These are phyloP conservation scores for Coniferiporia weirii DNA, from an alignment of 1,284 basidiomycete species.

Conservation along the genomic window DNA sequence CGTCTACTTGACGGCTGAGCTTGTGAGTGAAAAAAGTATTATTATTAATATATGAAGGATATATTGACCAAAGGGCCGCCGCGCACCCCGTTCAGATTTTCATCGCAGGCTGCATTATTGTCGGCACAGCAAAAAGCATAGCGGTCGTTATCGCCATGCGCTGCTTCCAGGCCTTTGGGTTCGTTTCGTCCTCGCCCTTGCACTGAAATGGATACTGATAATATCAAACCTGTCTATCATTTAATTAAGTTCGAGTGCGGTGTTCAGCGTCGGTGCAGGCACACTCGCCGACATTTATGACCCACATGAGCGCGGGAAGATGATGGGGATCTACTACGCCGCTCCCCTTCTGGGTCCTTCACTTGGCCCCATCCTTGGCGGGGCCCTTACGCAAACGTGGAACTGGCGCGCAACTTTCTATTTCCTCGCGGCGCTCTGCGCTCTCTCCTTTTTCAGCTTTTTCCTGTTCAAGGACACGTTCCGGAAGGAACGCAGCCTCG, in stretches of 20 bases:
- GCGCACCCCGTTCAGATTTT: constrained; percentile 29
- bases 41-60: neutral
- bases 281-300: constrained; percentile 82
- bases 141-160: constrained; percentile 69
- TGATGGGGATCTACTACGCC: constrained; percentile 74
- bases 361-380: constrained; percentile 67
- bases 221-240: neutral
- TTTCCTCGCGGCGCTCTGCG: constrained; percentile 67
- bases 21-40: constrained; percentile 25
- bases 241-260: constrained; percentile 62
- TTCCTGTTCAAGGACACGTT: constrained; percentile 78
- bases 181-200: constrained; percentile 19
- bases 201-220: neutral
- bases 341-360: constrained; percentile 58
- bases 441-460: constrained; percentile 52
- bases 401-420: constrained; percentile 80
- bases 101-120: constrained; percentile 57
- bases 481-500: constrained; percentile 70
- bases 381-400: constrained; percentile 62
- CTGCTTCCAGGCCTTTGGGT: constrained; percentile 63
- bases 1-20: constrained; percentile 59
- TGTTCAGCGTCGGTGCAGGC: constrained; percentile 75
- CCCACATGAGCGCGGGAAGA: constrained; percentile 70
- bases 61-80: neutral
- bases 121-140: constrained; percentile 58